Evolutionary conservation across 768 basidiomycete genomes (phyloP).

Genomic region (Cystofilobasidium ferigula): DNA sequence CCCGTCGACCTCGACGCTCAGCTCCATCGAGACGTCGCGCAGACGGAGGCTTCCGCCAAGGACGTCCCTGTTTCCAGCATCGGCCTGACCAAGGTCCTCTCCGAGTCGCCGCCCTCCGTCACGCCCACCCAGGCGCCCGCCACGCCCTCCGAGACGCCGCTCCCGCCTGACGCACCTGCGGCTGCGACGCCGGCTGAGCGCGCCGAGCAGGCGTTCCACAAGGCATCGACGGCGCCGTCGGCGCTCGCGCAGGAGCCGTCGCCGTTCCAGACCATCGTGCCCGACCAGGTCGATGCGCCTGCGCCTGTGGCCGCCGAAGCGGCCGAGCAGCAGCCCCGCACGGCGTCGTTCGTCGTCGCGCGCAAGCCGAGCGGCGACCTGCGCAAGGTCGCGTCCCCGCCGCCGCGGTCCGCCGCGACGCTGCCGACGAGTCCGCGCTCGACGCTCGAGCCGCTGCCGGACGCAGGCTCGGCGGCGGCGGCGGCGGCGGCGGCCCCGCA

Average conservation of each 20-base stretch:
- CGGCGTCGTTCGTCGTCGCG: background rate
- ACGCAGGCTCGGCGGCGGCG: too few species aligned
- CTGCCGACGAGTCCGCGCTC: background rate
- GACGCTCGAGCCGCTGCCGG: background rate
- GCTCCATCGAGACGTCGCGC: background rate
- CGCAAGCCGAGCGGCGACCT: background rate
- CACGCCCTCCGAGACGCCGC: background rate
- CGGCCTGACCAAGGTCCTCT: too few species aligned
- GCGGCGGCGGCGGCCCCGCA: too few species aligned
- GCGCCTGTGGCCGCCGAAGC: background rate
- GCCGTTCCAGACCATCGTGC: slow-evolving; percentile 18
- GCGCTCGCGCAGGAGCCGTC: slow-evolving; percentile 21
- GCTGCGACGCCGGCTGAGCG: slow-evolving; percentile 4
- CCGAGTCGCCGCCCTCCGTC: background rate
- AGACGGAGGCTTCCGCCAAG: too few species aligned
- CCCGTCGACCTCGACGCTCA: background rate
- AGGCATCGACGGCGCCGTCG: slow-evolving; percentile 11
- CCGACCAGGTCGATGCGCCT: slow-evolving; percentile 9
- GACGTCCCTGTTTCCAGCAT: too few species aligned
- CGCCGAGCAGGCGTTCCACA: slow-evolving; percentile 4
- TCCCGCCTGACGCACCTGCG: background rate
- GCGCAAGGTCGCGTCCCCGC: background rate
- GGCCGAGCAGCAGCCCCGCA: background rate
- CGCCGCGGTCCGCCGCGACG: background rate
- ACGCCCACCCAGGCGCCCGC: background rate